Evolutionary conservation across 1,284 basidiomycete genomes (phyloP).

Genomic region (Polyporus tsugae): DNA sequence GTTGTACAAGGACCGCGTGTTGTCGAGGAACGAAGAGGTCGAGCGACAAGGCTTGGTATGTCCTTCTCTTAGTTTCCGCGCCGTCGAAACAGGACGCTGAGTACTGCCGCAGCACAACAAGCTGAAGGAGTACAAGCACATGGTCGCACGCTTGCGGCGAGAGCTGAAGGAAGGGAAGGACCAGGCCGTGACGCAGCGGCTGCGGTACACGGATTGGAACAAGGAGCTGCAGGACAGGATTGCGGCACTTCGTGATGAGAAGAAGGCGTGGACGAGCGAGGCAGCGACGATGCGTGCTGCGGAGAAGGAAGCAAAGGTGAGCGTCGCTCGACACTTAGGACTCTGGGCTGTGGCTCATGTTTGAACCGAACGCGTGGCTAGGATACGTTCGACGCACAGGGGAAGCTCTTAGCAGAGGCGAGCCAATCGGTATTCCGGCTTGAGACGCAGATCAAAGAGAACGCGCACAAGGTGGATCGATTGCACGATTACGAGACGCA

Average conservation of each 20-base stretch:
- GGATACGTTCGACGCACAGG: slow-evolving; percentile 75
- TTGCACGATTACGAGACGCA: slow-evolving; percentile 76
- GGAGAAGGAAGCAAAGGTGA: slow-evolving; percentile 69
- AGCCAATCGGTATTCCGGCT: slow-evolving; percentile 65
- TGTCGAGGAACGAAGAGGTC: slow-evolving; percentile 76
- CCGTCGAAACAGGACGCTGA: neutral
- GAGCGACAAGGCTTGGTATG: slow-evolving; percentile 84
- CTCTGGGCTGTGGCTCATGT: neutral
- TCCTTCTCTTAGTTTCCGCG: slow-evolving; percentile 22
- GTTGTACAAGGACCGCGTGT: slow-evolving; percentile 75
- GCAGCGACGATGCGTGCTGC: slow-evolving; percentile 67
- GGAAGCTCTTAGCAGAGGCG: slow-evolving; percentile 68
- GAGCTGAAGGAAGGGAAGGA: slow-evolving; percentile 71
- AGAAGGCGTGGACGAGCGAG: slow-evolving; percentile 70
- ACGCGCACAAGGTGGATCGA: slow-evolving; percentile 75
- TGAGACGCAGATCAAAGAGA: slow-evolving; percentile 73
- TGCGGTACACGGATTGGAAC: slow-evolving; percentile 78
- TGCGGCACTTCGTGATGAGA: slow-evolving; percentile 71
- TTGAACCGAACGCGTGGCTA: slow-evolving; percentile 39
- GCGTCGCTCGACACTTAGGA: neutral
- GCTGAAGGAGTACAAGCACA: slow-evolving; percentile 72
- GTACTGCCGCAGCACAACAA: slow-evolving; percentile 68
- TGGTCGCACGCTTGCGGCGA: slow-evolving; percentile 67
- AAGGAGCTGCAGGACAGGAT: slow-evolving; percentile 72
- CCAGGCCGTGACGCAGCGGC: slow-evolving; percentile 68